phyloP scores from a whole-genome alignment of 2,329 filamentous ascomycete species.

The Verticillium nubilum region DNA sequence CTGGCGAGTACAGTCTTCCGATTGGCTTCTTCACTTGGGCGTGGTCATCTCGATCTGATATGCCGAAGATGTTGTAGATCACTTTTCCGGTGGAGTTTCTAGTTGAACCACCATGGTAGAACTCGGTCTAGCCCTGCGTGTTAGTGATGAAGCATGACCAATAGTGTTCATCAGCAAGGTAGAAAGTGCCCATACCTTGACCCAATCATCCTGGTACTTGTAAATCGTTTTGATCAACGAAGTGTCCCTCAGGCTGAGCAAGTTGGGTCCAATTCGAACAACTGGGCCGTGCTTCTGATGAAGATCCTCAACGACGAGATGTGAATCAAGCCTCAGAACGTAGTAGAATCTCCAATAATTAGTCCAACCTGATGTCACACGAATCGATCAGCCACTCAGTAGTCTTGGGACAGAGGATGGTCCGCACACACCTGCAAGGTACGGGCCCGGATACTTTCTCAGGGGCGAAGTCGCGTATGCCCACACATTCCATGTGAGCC shows the following conservation, averaged over 20 bases:
- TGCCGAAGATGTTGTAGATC: slow-evolving; percentile 31
- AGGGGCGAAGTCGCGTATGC: slow-evolving; percentile 14
- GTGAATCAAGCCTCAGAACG: background rate
- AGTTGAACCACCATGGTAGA: slow-evolving; percentile 27
- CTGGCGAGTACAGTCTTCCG: slow-evolving; percentile 26
- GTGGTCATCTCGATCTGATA: slow-evolving; percentile 24
- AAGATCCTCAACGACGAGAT: slow-evolving; percentile 16
- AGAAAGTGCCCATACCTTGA: background rate
- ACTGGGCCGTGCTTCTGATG: slow-evolving; percentile 25
- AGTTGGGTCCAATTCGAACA: slow-evolving; percentile 25
- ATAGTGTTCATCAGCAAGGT: too few relatives aligned
- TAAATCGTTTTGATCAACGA: background rate
- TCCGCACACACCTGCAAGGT: slow-evolving; percentile 19
- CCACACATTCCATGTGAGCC: background rate
- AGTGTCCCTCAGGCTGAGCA: slow-evolving; percentile 11
- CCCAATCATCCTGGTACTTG: background rate
- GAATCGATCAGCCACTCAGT: background rate
- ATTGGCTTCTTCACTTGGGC: slow-evolving; percentile 28
- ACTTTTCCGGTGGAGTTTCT: slow-evolving; percentile 24
- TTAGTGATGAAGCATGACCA: background rate
- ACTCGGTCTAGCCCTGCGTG: slow-evolving; percentile 24
- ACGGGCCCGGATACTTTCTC: slow-evolving; percentile 24
- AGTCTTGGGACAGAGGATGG: background rate
- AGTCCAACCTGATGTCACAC: background rate
- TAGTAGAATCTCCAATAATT: background rate